Base-by-base conservation (phyloP, 2,329 filamentous ascomycete species). In the Penicillium concentricum region DNA sequence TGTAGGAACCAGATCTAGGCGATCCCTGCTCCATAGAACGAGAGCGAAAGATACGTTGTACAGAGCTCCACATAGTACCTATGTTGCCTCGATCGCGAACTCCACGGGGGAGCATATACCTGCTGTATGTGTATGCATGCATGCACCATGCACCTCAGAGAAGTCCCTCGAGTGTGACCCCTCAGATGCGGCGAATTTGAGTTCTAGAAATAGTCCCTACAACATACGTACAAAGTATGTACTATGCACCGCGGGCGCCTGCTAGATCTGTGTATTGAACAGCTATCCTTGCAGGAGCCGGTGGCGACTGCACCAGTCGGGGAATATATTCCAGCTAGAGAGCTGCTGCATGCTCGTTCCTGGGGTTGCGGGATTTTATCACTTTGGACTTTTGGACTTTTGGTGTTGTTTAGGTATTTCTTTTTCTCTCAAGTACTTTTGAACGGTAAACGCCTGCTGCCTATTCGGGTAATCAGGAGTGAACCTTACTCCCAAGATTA, bases 101-200 rank as follows among this genome's bases (percentile, higher is more conserved):
- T 58, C 60, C 63, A 63, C 63, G 58, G 59, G 51, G 54, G 20
- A 28, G 20, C 10, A 37, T 48, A 35, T 16, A 35, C 15, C 28
- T 48, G 20, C 49, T 41, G 53, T 51, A 43, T 55, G 46, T 32
- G 38, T 18, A 39, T 51, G 18, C 32, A 47, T 44, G 42, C 38
- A 59, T 47, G 37, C 24, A 42, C 22, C 18, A 38, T 58, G 54
- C 43, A 35, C 38, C 24, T 57, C 56, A 53, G 54, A 52, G 49
- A 58, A 51, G 50, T 28, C 52, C 22, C 18, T 51, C 41, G n/a
- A 57, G 52, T 38, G 44, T 55, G 61, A 67, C 48, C 44, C 66
- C 55, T 67, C 64, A 66, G 60, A 63, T 64, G 64, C 63, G 60
- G 63, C 61, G 43, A 61, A 62, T 60, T 66, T 65, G 61, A 66